Evolutionary conservation across 139 green algal species (phyloP), one percentile per base, ranked within the genome.

Genomic region (Gonium pectorale): DNA sequence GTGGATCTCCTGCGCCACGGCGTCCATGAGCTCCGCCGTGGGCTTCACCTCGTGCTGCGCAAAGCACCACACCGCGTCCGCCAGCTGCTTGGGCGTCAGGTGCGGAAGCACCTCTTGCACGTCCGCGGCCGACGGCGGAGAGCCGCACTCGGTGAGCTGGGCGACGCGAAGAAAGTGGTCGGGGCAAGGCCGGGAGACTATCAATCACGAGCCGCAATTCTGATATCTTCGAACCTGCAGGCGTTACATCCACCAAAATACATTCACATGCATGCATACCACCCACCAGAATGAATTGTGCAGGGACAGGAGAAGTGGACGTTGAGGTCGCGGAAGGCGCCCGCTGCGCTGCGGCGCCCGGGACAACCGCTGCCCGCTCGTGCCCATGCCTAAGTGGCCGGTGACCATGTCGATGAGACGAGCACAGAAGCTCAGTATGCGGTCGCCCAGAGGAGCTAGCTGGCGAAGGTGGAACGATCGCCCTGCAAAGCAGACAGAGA

Each of bases 71-170:
- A 90, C 79, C 0, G 87, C 81, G 22, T 86, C 78, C 26, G 85
- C 87, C 5, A 93, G 86, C 68, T 93, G 87, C 73, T 89, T 86
- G 13, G 87, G 86, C 26, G 66, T 82, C 49, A 93, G 43, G 44
- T 63, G 31, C 0, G 67, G 81, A 9, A 93, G 78, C 3, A 89
- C 74, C 13, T 86, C 75, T 62, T 86, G 81, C 17, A 88, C 59
- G 38, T 63, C 60, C 19, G 27, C 26, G 4, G 46, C 63, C 9
- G 64, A 60, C 5, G 79, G 79, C 6, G 27, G 63, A 11, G 77
- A 73, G 19, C 59, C 59, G 62, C 75, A 72, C 2, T 83, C 77
- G 5, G 41, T 83, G 2, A 72, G n/a, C 77, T 83, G 77, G 60
- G 11, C 17, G 54, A 22, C 15, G 11, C 15, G 11, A 54, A 11